A percentile compares a stretch with the other conserved stretches of the same genome.
phyloP scores from a whole-genome alignment of 306 rosid genomes.

The Crataegus laevigata region DNA sequence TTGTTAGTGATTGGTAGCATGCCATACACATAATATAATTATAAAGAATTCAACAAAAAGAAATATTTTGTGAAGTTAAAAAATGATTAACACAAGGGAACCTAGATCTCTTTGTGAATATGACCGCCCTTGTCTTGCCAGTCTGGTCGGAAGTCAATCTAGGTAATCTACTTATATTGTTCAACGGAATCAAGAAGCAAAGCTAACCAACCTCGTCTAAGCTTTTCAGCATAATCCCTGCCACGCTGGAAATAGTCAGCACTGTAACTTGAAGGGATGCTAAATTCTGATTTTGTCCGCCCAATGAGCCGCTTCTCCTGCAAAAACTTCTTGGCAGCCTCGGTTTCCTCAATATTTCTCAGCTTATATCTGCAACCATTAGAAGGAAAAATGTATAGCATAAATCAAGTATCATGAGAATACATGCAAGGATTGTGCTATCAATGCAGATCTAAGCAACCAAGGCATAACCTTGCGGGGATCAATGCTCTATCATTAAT shows the following conservation, averaged over 20 bases:
- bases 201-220: constrained; percentile 64
- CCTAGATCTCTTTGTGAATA: not conserved
- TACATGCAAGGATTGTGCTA: not conserved
- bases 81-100: not conserved
- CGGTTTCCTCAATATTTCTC: constrained; percentile 93
- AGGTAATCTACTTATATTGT: not conserved
- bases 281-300: constrained; percentile 69
- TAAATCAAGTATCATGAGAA: not conserved
- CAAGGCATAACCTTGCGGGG: not conserved
- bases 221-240: constrained; percentile 96
- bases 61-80: not conserved
- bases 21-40: not conserved
- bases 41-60: too few relatives aligned
- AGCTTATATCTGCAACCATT: constrained; percentile 63
- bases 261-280: constrained; percentile 88
- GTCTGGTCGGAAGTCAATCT: not conserved
- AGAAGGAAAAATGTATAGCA: not conserved
- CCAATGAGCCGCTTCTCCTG: constrained; percentile 92
- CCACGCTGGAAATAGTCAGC: constrained; percentile 99
- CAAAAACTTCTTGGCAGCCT: constrained; percentile 90
- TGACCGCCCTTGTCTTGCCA: not conserved
- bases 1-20: constrained; percentile 11
- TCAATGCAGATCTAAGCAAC: not conserved
- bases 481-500: not conserved
- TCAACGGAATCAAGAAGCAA: not conserved